Evolutionary conservation across 345 rosid species (phyloP).

Genomic region (Populus alba): DNA sequence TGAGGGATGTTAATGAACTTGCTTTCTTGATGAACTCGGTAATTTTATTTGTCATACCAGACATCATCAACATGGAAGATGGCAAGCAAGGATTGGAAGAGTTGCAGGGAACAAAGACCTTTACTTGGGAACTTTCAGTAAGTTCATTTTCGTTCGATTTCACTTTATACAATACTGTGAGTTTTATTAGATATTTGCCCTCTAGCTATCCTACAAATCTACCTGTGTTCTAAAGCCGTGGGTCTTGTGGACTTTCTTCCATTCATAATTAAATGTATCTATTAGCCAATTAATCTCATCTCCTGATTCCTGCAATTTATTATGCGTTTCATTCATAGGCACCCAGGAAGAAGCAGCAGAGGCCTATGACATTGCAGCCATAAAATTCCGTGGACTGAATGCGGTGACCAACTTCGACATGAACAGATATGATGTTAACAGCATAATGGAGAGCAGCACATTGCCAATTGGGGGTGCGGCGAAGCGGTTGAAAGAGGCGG

Average conservation of each 20-base stretch:
- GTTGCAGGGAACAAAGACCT: constrained; percentile 36
- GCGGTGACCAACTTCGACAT: constrained; percentile 35
- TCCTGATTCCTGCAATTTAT: not conserved
- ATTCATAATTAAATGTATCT: not conserved
- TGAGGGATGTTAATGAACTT: not conserved
- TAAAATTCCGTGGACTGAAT: constrained; percentile 29
- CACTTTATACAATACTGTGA: not conserved
- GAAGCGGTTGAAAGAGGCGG: constrained; percentile 22
- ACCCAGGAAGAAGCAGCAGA: constrained; percentile 38
- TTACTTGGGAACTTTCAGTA: constrained; percentile 32
- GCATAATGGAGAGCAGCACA: constrained; percentile 29
- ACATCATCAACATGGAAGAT: constrained; percentile 36
- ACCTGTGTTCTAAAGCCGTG: not conserved
- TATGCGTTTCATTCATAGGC: constrained; percentile 1
- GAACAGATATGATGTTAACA: constrained; percentile 31
- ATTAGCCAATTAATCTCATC: not conserved
- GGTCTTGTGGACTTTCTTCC: not conserved
- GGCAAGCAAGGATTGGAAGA: constrained; percentile 38
- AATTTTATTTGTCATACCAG: not conserved
- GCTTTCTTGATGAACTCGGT: not conserved
- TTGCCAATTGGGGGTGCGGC: constrained; percentile 30
- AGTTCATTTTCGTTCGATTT: not conserved
- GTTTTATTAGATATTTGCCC: not conserved
- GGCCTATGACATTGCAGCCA: constrained; percentile 34
- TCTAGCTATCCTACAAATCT: not conserved